Base-by-base conservation (phyloP, 2,329 filamentous ascomycete genomes). In the Sporothrix pseudoabietina region DNA sequence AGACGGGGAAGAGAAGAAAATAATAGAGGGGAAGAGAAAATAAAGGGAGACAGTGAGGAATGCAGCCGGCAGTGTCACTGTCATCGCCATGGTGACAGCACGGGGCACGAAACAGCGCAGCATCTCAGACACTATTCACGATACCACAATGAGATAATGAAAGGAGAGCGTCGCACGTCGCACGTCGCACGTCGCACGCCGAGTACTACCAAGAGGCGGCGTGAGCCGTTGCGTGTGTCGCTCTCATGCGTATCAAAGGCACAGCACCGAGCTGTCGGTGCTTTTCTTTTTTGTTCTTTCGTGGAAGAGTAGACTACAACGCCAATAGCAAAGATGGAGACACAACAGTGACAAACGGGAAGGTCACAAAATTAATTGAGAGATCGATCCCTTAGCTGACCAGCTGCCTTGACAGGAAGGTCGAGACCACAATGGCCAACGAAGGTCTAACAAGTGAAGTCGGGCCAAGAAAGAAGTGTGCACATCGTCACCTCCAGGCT, bases 371-470 rank as follows among this genome's bases (percentile, higher is more conserved):
- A 63, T 61, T 10, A 55, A 59, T 7, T 7, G 16, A 16, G 26
- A 59, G 16, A 32, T 32, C 30, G 55, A 16, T 12, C 3, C 16
- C 14, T 26, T 32, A 19, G 54, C 26, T 35, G 52, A 8, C n/a
- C 63, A 66, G 41, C 41, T 66, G 41, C 63, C 63, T 66, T 66
- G 63, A 66, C 22, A 49, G 63, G 63, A 66, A 66, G 35, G 59
- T 65, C 59, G 39, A 44, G 30, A n/a, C 14, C 14, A n/a, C 14
- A 19, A 4, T 49, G 14, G 10, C 10, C 10, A 47, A 12, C 14
- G 14, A 44, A 44, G 12, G 39, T 41, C 39, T 47, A 49, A 14
- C 8, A 14, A 32, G 41, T 49, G 26, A 44, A 65, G n/a, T 55
- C 26, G 52, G 59, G 59, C 59, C 59, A 41, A 65, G 59, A 65